Conservation (phyloP, 495 filamentous ascomycete genomes). For the Glarea lozoyensis region DNA sequence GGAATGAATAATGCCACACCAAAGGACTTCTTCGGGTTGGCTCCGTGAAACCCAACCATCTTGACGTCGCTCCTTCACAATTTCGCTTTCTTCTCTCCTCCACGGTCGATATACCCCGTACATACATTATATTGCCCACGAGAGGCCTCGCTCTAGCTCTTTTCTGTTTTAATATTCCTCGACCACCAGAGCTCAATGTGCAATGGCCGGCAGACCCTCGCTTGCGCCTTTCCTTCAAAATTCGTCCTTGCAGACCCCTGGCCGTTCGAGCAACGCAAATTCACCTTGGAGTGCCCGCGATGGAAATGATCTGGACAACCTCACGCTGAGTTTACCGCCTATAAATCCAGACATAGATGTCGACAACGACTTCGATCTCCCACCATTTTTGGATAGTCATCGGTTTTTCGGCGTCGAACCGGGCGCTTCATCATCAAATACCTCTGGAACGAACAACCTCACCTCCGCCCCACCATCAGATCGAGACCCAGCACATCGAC, state of each 20-base stretch:
- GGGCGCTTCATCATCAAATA: neutral
- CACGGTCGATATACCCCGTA: no score
- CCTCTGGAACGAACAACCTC: constrained; percentile 1
- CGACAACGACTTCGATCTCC: neutral
- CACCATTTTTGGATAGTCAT: neutral
- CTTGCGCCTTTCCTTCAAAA: neutral
- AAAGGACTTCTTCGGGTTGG: no score
- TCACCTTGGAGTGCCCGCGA: neutral
- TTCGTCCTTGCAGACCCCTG: no score
- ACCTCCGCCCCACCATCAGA: neutral
- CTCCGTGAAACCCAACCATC: no score
- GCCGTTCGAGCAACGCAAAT: neutral
- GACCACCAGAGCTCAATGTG: no score
- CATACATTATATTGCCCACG: no score
- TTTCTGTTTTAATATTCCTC: no score
- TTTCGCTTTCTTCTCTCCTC: no score
- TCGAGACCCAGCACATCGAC: neutral
- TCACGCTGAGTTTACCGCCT: constrained; percentile 2
- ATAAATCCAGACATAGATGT: neutral
- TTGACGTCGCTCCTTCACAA: no score
- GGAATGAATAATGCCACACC: no score
- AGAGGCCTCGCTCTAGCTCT: no score
- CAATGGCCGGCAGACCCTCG: neutral
- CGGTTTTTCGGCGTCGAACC: constrained; percentile 2
- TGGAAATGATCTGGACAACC: neutral